A percentile compares a stretch with the other conserved stretches of the same genome.
phyloP scores from a whole-genome alignment of 2,329 filamentous ascomycete species.

The Dactylellina haptotyla region DNA sequence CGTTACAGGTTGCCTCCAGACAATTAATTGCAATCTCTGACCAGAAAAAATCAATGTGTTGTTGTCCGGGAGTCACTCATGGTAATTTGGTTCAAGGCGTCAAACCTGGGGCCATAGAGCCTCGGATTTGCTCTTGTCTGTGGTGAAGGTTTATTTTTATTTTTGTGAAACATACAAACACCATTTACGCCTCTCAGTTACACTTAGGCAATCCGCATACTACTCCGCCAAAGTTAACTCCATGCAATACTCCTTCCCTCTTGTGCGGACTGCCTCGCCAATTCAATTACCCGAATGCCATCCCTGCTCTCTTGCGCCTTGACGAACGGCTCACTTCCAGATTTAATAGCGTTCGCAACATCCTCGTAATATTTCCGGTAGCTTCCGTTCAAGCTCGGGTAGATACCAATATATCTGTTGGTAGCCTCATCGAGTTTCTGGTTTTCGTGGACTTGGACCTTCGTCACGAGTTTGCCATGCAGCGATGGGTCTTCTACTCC shows the following conservation, averaged over 20 bases:
- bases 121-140: no score
- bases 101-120: no score
- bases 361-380: slow-evolving; percentile 46
- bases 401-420: slow-evolving; percentile 37
- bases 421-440: slow-evolving; percentile 31
- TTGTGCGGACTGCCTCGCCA: slow-evolving; percentile 54
- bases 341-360: slow-evolving; percentile 39
- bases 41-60: no score
- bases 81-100: no score
- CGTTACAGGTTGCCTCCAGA: no score
- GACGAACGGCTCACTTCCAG: slow-evolving; percentile 43
- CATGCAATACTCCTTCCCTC: slow-evolving; percentile 50
- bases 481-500: slow-evolving; percentile 44
- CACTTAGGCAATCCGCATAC: not conserved
- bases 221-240: slow-evolving; percentile 31
- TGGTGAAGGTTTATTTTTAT: no score
- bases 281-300: slow-evolving; percentile 56
- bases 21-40: no score
- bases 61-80: no score
- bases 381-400: slow-evolving; percentile 42
- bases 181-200: not conserved
- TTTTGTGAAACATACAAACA: not conserved
- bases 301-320: slow-evolving; percentile 56
- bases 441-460: slow-evolving; percentile 24
- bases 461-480: slow-evolving; percentile 39